Base-by-base conservation (phyloP, 345 rosid species). In the Odontarrhena argentea region DNA sequence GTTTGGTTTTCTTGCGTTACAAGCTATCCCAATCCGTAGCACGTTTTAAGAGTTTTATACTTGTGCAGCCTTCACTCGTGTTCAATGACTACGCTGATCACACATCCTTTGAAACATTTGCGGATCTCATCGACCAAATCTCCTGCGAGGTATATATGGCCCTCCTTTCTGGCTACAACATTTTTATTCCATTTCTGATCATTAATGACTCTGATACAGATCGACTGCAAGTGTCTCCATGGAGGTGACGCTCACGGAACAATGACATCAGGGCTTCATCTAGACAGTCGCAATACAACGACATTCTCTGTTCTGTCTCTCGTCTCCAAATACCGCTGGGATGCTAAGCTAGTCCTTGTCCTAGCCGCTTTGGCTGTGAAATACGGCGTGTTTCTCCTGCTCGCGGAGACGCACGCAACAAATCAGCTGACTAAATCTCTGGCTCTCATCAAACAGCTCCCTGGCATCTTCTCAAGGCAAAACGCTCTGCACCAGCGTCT, bases 361-460 rank as follows among this genome's bases (percentile, higher is more conserved):
- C 63, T 92, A 55, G 82, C 96, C 5, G 92, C 96, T 50, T 87
- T 92, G 60, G 98, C 95, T 0, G 79, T 84, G 71, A 92, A 80
- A 67, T 92, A 87, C 62, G 96, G 96, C 6, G 91, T 83, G 70
- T 87, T 92, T 67, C 86, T 89, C 88, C 85, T 89, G 35, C 77
- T 92, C 3, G 85, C 85, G 0, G 92, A 89, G 77, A 83, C 79
- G 42, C 78, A 79, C 81, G 69, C 79, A 55, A 69, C 89, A 10
- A 89, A 85, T 78, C 95, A 78, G 55, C 88, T 92, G 1, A 88
- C 96, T 3, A 92, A 87, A 75, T 78, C 93, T 2, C 83, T 92
- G 68, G 89, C 98, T 7, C 76, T 87, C 60, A 92, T 92, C 38
- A 88, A 78, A 77, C 92, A 84, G 71, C 68, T 92, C 44, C 92